These are phyloP conservation scores for Hydnum rufescens DNA, from an alignment of 768 basidiomycete genomes.

Conservation along the genomic window DNA sequence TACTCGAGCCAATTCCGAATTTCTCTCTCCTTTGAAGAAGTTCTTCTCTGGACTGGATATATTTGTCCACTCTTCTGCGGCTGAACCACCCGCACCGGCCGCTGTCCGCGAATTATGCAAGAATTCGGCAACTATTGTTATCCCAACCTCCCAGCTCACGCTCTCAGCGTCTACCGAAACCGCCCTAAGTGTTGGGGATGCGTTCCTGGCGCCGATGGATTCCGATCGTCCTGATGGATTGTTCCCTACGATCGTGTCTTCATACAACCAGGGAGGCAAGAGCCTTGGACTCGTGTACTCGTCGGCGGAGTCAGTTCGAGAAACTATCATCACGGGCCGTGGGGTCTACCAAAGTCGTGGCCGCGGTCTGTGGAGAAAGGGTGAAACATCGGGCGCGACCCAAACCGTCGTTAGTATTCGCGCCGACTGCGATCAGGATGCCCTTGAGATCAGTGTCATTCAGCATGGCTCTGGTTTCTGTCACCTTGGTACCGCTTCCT, in stretches of 20 bases:
- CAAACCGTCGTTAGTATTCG: conserved; percentile 72
- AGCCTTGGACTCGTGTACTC: conserved; percentile 92
- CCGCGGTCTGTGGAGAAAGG: conserved; percentile 92
- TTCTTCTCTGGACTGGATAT: conserved; percentile 50
- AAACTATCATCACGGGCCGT: conserved; percentile 71
- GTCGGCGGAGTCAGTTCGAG: conserved; percentile 62
- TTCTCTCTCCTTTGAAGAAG: conserved; percentile 54
- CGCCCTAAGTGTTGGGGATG: conserved; percentile 58
- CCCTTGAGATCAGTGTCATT: conserved; percentile 74
- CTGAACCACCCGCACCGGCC: conserved; percentile 14
- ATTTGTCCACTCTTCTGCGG: conserved; percentile 24
- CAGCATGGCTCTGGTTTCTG: conserved; percentile 90
- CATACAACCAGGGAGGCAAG: conserved; percentile 40
- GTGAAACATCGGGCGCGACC: conserved; percentile 86
- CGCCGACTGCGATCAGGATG: conserved; percentile 82
- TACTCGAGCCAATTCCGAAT: conserved; percentile 46
- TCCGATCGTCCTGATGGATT: conserved; percentile 86
- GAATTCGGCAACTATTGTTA: conserved; percentile 43
- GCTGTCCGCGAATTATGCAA: conserved; percentile 39
- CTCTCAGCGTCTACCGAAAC: conserved; percentile 30
- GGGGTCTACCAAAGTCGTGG: conserved; percentile 95
- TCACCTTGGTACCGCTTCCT: conserved; percentile 69
- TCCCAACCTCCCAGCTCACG: conserved; percentile 55
- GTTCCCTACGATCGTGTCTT: conserved; percentile 81
- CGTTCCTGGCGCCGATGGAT: conserved; percentile 60